Percentiles rank a stretch among this genome's conserved stretches.
These are phyloP conservation scores for Fraxinus velutina DNA, from an alignment of 305 asterid genomes.

Conservation along the genomic window DNA sequence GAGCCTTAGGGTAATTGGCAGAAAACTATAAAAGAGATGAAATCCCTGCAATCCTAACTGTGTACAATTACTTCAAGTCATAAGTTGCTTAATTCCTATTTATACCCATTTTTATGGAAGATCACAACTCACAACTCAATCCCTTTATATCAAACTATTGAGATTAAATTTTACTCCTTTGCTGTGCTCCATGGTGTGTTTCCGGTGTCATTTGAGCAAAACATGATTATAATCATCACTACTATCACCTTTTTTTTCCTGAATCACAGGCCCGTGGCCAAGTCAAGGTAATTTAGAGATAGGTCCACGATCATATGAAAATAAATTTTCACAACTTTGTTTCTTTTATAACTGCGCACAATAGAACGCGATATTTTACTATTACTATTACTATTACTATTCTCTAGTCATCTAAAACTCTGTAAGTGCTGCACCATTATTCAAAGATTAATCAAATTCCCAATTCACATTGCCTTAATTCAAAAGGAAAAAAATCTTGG, in stretches of 20 bases:
- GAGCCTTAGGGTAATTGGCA: background rate
- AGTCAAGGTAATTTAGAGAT: background rate
- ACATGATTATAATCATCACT: background rate
- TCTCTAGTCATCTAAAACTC: background rate
- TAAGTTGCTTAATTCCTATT: background rate
- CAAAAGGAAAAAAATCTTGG: background rate
- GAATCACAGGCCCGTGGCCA: background rate
- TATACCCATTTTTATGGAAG: background rate
- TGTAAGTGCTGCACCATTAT: background rate
- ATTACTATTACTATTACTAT: background rate
- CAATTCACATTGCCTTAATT: slow-evolving; percentile 12
- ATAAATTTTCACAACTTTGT: background rate
- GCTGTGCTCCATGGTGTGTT: background rate
- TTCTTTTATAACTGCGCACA: background rate
- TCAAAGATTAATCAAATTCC: slow-evolving; percentile 8
- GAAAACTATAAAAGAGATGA: background rate
- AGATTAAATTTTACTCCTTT: background rate
- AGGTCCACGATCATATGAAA: background rate
- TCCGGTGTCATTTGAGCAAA: background rate
- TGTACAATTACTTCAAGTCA: background rate
- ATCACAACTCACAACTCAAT: background rate
- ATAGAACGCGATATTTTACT: background rate
- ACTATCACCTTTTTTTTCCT: background rate
- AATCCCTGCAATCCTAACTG: background rate
- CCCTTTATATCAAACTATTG: background rate